Base-by-base conservation (phyloP, 352 stramenopile genomes). In the Phytophthora kernoviae region DNA sequence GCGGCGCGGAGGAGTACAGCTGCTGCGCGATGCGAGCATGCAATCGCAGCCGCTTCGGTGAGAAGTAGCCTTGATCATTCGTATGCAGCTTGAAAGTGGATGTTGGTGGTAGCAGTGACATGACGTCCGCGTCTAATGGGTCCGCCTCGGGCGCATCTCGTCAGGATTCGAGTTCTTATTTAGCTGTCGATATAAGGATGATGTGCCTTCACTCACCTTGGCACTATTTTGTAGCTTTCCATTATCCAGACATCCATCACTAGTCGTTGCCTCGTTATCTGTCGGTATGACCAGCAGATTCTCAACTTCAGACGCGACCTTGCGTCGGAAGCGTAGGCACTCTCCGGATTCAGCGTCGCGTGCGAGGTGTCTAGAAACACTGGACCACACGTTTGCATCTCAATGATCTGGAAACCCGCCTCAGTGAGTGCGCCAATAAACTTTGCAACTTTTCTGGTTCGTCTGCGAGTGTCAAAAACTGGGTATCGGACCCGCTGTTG, bases 11-110 rank as follows among this genome's bases (percentile, higher is more conserved):
- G 2, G 81, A 75, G 56, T 90, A 90, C 12, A 92, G 54, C 42
- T 92, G 83, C 39, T 90, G 75, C 0, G 83, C 79, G 52, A 92
- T 92, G n/a, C 81, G 79, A 20, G 79, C 83, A 55, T 92, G 83
- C 12, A 90, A 64, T 34, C 73, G 68, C 26, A 89, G 72, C 20
- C 83, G 77, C 41, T 88, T 76, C 8, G 71, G 62, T 2, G 77
- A 87, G 54, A 90, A 90, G 49, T 84, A 76, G 12, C 78, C 81
- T 18, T 75, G 70, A 17, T 78, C 70, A 26, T 88, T 84, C 9
- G 76, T 75, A 46, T 90, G 75, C 21, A 90, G 45, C 50, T 90
- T 68, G 47, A 86, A 84, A 9, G 81, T 90, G 15, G 78, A 85
- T 15, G 54, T 69, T n/a, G 70, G 55, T 24, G 70, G 69, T 30